Evolutionary conservation across 2,329 filamentous ascomycete species (phyloP).

Genomic region (Talaromyces marneffei): DNA sequence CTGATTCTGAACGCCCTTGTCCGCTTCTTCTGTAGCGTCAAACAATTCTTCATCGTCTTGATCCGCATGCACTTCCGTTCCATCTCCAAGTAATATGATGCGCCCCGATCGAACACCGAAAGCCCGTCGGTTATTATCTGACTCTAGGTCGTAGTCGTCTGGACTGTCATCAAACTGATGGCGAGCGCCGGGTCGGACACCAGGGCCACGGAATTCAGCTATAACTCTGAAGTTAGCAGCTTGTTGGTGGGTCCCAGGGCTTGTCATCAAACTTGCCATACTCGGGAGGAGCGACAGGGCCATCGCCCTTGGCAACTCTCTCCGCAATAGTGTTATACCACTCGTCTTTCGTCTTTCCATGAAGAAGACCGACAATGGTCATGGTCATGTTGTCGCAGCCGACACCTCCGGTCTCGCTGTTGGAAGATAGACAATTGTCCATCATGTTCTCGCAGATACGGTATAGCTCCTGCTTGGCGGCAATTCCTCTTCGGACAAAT

Average conservation of each 20-base stretch:
- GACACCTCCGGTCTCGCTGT: slow-evolving; percentile 95
- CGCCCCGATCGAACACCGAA: slow-evolving; percentile 71
- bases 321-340: slow-evolving; percentile 97
- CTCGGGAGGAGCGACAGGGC: slow-evolving; percentile 96
- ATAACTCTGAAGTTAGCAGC: slow-evolving; percentile 38
- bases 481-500: slow-evolving; percentile 93
- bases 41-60: slow-evolving; percentile 91
- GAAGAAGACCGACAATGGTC: slow-evolving; percentile 79
- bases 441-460: slow-evolving; percentile 99
- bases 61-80: slow-evolving; percentile 84
- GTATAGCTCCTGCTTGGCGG: slow-evolving; percentile 87
- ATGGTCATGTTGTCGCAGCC: slow-evolving; percentile 99
- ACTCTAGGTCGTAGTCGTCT: slow-evolving; percentile 49
- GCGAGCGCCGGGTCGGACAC: slow-evolving; percentile 57
- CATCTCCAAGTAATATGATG: slow-evolving; percentile 92
- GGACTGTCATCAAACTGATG: slow-evolving; percentile 76
- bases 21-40: slow-evolving; percentile 78
- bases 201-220: slow-evolving; percentile 82
- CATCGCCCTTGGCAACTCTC: slow-evolving; percentile 92
- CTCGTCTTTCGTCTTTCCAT: slow-evolving; percentile 89
- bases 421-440: slow-evolving; percentile 97
- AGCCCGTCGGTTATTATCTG: slow-evolving; percentile 52
- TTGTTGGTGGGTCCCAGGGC: slow-evolving; percentile 18
- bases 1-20: slow-evolving; percentile 78
- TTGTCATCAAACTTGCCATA: slow-evolving; percentile 75